Base-by-base conservation (phyloP, 176 grass and related monocot species). In the Avena atlantica region DNA sequence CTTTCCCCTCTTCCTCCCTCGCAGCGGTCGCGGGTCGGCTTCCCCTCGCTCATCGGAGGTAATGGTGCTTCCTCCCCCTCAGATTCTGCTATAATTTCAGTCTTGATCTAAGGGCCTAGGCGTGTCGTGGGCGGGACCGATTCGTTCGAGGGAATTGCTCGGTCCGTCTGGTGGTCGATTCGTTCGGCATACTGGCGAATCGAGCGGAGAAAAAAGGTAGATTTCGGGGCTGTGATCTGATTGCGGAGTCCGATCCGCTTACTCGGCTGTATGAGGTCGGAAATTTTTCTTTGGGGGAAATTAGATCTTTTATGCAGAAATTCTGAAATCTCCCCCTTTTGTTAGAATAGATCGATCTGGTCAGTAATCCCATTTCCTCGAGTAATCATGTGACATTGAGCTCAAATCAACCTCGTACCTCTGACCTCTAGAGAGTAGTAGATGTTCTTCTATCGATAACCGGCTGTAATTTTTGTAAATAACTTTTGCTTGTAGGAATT, bases 41-140 rank as follows among this genome's bases (percentile, higher is more conserved):
- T 45, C 17, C 45, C 3, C 70, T 17, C 37, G 12, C 59, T 51
- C 55, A 12, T 6, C 80, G 50, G 37, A 77, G 88, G 88, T 90
- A 86, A 89, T 12, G 20, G 16, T 47, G 66, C 16, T 7, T 44
- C 11, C 37, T 27, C 6, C 12, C 6, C 17, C 1, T 74, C 48
- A 0, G 6, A 24, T 21, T 59, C 24, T 52, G 15, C 11, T 14
- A 64, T 0, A 3, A 16, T 65, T 71, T 45, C n/a, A 17, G 1
- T 7, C 57, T 36, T 1, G 77, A 67, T 85, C 29, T 66, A 66
- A 66, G 76, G 17, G 16, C 9, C 11, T 75, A 19, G 23, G 5
- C 0, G 70, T 19, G 17, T 37, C 25, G 8, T 23, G 12, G 48
- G 24, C 0, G 34, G 57, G 21, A 23, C 31, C 9, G 76, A 83